Evolutionary conservation across 2,329 filamentous ascomycete genomes (phyloP), one percentile per base, ranked within the genome.

Genomic region (Trichoderma arundinaceum): DNA sequence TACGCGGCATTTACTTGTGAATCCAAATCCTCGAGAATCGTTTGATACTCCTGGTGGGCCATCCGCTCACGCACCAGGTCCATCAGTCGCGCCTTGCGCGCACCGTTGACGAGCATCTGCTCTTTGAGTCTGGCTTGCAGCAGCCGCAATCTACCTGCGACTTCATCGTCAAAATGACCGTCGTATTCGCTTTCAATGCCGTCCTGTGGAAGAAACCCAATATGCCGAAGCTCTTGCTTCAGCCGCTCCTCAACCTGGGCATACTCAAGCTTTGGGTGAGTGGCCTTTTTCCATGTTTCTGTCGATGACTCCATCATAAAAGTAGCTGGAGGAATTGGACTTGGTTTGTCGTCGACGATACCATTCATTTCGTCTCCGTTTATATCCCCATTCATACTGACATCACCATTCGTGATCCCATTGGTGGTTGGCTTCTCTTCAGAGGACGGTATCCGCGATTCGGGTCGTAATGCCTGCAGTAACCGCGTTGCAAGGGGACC

Each of bases 1-100:
- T 98, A 99, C 3, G 95, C 94, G 59, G 92, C 90, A 74, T 98
- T 94, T 48, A 98, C 93, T 76, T 98, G 95, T 48, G 89, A 88
- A 81, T 99, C 95, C 22, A 99, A 88, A 76, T 99, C 95, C 75
- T 99, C 95, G 58, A 96, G 90, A 72, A 99, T 99, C 64, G 93
- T 97, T 76, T 90, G 91, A 81, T 97, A 99, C 76, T 99, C 95
- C 75, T 99, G 95, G 79, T 95, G 90, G 0, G 95, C 95, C 87
- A 99, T 94, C 70, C 92, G 89, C 76, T 97, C 94, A 72, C 93
- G 91, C 7, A 95, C 92, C 33, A 97, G 84, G 43, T 97, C 94
- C 1, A 92, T 88, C 10, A 99, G 83, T 2, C 94, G 88, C 7
- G 92, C 85, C 78, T 98, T 98, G 68, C 93, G 90, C 5, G 94